Conservation (phyloP, 2,329 filamentous ascomycete genomes). For the Sporothrix humicola region DNA sequence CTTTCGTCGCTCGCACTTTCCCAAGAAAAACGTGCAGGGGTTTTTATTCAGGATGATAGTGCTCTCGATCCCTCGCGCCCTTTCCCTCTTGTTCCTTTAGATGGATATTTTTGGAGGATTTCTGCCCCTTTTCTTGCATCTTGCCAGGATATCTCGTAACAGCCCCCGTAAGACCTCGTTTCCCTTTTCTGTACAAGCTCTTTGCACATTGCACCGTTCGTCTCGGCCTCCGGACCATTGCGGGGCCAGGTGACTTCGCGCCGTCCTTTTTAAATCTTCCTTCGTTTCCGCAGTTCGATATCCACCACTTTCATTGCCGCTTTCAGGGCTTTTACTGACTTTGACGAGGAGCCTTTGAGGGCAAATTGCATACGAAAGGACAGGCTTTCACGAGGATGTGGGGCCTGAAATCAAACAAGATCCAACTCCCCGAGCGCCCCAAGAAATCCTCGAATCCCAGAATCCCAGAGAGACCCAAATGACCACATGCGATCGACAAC, state of each 20-base stretch:
- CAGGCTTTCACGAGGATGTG: neutral
- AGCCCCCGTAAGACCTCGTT: neutral
- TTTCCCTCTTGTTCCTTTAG: neutral
- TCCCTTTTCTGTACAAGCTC: neutral
- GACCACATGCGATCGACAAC: slow-evolving; percentile 1
- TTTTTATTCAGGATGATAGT: neutral
- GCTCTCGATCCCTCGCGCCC: slow-evolving; percentile 9
- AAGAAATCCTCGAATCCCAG: no score
- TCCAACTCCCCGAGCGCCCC: no score
- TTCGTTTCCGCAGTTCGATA: neutral
- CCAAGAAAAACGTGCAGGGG: slow-evolving; percentile 4
- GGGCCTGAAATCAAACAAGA: slow-evolving; percentile 1
- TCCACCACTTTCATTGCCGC: no score
- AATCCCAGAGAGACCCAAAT: no score
- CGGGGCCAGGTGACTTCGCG: slow-evolving; percentile 16
- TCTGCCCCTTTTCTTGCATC: neutral
- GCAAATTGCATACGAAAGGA: neutral
- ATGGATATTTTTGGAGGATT: neutral
- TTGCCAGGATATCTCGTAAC: neutral
- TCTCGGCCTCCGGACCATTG: neutral
- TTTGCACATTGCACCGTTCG: neutral
- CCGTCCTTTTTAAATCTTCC: neutral
- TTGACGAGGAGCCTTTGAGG: neutral
- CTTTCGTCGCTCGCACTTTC: neutral
- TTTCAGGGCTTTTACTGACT: neutral